A percentile compares a stretch with the other conserved stretches of the same genome.
Conservation (phyloP, 75 land plant genomes). For the Sequoiadendron giganteum region DNA sequence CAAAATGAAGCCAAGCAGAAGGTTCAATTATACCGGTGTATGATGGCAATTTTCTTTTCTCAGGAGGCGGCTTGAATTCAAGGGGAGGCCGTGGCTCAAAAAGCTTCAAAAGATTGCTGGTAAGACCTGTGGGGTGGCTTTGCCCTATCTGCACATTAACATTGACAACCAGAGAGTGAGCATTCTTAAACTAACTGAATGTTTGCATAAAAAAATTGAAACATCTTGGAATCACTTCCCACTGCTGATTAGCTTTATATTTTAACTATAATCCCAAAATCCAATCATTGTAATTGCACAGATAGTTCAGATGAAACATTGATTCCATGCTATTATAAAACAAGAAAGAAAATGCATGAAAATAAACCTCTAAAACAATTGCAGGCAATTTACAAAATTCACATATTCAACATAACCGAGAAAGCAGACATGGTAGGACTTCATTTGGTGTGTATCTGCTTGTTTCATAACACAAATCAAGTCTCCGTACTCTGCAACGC, state of each 20-base stretch:
- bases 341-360: too few species aligned
- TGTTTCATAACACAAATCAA: not conserved
- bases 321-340: too few species aligned
- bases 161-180: not conserved
- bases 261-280: too few species aligned
- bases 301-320: too few species aligned
- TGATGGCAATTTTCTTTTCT: conserved; percentile 85
- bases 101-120: conserved; percentile 84
- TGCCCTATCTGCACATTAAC: conserved; percentile 75
- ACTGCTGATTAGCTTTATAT: too few species aligned
- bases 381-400: too few species aligned
- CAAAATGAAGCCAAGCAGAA: not conserved
- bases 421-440: too few species aligned
- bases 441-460: too few species aligned
- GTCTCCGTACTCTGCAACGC: not conserved
- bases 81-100: conserved; percentile 95
- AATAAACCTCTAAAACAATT: too few species aligned
- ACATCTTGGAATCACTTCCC: not conserved
- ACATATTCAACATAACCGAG: too few species aligned
- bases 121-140: conserved; percentile 96
- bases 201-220: not conserved
- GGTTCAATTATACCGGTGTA: conserved; percentile 52
- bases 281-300: too few species aligned
- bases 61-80: conserved; percentile 88
- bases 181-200: not conserved